Percentiles rank a stretch among this genome's conserved stretches.
phyloP scores from a whole-genome alignment of 306 rosid genomes.

The Vachellia collinsii region DNA sequence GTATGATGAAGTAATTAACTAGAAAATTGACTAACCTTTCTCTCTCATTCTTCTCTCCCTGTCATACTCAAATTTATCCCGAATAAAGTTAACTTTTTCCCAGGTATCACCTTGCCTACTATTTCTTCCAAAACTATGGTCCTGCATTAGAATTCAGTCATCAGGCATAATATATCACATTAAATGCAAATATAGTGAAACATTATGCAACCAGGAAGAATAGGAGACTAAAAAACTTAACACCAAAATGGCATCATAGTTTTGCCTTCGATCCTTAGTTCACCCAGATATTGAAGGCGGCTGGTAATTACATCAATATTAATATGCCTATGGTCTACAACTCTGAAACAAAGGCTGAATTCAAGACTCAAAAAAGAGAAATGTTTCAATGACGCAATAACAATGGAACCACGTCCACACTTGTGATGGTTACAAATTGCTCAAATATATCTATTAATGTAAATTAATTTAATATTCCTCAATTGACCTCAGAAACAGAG shows the following conservation, averaged over 20 bases:
- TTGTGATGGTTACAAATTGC: not conserved
- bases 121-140: conserved; percentile 56
- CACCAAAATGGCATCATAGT: not conserved
- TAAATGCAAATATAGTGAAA: conserved; percentile 7
- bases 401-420: conserved; percentile 10
- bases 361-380: not conserved
- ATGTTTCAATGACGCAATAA: not conserved
- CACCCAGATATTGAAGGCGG: conserved; percentile 8
- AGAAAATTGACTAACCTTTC: conserved; percentile 66
- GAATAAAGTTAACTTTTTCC: conserved; percentile 77
- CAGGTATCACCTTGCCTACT: conserved; percentile 55
- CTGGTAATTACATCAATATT: conserved; percentile 10
- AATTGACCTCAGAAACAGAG: not conserved
- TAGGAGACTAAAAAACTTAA: conserved; percentile 6
- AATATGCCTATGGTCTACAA: not conserved
- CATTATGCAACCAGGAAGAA: conserved; percentile 25
- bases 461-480: not conserved
- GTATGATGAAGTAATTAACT: not conserved
- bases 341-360: not conserved
- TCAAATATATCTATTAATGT: not conserved
- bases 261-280: conserved; percentile 9
- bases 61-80: conserved; percentile 93
- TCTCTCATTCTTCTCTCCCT: conserved; percentile 90
- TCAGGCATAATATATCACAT: conserved; percentile 20
- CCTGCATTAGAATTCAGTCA: conserved; percentile 59